A percentile compares a stretch with the other conserved stretches of the same genome.
Conservation (phyloP, 75 land plant genomes). For the Pinus albicaulis region DNA sequence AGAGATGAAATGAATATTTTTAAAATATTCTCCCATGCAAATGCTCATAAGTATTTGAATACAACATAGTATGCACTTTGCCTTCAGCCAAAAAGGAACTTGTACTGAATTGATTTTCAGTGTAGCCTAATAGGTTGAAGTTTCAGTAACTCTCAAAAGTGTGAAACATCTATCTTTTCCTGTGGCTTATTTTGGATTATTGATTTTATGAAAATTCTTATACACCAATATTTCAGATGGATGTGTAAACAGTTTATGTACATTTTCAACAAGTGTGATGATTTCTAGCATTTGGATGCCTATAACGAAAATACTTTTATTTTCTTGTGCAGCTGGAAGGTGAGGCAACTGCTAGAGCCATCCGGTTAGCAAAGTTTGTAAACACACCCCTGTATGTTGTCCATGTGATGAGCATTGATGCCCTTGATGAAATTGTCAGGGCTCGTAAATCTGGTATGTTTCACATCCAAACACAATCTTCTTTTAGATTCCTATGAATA, state of each 20-base stretch:
- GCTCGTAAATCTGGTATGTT: constrained; percentile 80
- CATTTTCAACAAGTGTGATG: background rate
- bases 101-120: background rate
- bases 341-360: constrained; percentile 96
- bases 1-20: background rate
- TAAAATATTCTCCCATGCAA: background rate
- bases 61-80: background rate
- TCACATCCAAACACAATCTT: background rate
- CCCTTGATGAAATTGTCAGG: constrained; percentile 90
- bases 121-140: background rate
- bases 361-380: constrained; percentile 84
- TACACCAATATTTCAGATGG: background rate
- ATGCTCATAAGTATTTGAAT: background rate
- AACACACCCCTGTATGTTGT: constrained; percentile 98
- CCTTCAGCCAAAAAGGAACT: background rate
- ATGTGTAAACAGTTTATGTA: background rate
- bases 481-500: background rate
- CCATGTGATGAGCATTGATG: constrained; percentile 99
- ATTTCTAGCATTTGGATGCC: background rate
- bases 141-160: too few species aligned
- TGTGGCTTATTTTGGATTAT: too few species aligned
- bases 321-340: constrained; percentile 72
- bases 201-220: background rate
- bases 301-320: background rate
- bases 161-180: too few species aligned